A percentile compares a stretch with the other conserved stretches of the same genome.
Evolutionary conservation across 2,329 filamentous ascomycete genomes (phyloP).

Genomic region (Pseudogymnoascus pannorum): DNA sequence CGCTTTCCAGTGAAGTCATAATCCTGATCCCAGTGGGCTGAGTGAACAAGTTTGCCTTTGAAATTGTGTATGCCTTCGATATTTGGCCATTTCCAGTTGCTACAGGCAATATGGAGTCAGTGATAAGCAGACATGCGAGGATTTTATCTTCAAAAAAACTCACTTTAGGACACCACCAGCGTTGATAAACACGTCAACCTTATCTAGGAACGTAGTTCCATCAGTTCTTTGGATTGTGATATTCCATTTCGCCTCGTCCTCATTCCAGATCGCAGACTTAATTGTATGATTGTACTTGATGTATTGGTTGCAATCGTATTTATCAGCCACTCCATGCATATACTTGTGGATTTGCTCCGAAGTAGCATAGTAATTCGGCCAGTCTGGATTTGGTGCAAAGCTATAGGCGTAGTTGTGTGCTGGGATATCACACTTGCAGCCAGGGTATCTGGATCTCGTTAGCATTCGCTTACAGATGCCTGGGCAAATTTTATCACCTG

Average conservation of each 20-base stretch:
- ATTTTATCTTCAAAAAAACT: background rate
- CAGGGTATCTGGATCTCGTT: slow-evolving; percentile 37
- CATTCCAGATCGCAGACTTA: slow-evolving; percentile 45
- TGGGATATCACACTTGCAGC: slow-evolving; percentile 46
- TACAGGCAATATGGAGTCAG: background rate
- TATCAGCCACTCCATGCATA: slow-evolving; percentile 42
- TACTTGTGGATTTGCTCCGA: slow-evolving; percentile 52
- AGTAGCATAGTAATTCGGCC: slow-evolving; percentile 49
- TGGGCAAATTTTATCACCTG: slow-evolving; percentile 10
- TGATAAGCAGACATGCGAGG: background rate
- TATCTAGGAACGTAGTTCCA: slow-evolving; percentile 28
- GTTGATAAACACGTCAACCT: slow-evolving; percentile 20
- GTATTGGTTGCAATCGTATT: slow-evolving; percentile 46
- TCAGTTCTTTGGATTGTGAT: slow-evolving; percentile 36
- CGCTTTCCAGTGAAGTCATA: slow-evolving; percentile 24
- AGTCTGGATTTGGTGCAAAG: slow-evolving; percentile 50
- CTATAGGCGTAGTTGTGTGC: slow-evolving; percentile 49
- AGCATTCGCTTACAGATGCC: background rate
- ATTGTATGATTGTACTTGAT: slow-evolving; percentile 49
- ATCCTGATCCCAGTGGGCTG: slow-evolving; percentile 32
- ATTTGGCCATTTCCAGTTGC: slow-evolving; percentile 39
- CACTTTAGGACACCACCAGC: slow-evolving; percentile 29
- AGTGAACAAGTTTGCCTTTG: slow-evolving; percentile 38
- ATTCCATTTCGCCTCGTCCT: slow-evolving; percentile 40
- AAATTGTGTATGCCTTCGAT: slow-evolving; percentile 41